phyloP scores from a whole-genome alignment of 2,329 filamentous ascomycete genomes.

The Macroventuria anomochaeta region DNA sequence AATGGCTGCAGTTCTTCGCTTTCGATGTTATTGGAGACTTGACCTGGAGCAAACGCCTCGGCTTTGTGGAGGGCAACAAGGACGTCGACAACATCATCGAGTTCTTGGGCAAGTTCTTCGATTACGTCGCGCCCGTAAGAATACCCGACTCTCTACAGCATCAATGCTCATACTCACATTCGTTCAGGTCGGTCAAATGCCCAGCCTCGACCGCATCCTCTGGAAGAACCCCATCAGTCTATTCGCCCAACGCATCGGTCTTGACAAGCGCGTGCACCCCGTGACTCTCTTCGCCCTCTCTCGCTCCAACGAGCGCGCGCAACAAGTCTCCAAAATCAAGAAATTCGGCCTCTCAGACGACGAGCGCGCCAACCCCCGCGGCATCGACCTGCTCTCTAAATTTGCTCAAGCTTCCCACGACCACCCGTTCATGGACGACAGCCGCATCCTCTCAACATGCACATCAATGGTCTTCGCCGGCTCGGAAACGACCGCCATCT shows the following conservation, averaged over 20 bases:
- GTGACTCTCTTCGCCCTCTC: constrained; percentile 74
- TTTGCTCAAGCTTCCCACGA: constrained; percentile 72
- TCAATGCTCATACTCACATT: constrained; percentile 11
- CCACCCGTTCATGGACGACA: constrained; percentile 74
- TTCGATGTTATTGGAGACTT: constrained; percentile 83
- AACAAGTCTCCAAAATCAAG: constrained; percentile 58
- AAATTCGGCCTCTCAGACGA: constrained; percentile 49
- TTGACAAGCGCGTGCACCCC: constrained; percentile 73
- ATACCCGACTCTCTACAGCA: neutral
- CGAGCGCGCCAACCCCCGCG: constrained; percentile 40
- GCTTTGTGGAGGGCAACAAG: constrained; percentile 75
- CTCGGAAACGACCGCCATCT: constrained; percentile 80
- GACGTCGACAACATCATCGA: constrained; percentile 77
- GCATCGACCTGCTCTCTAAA: constrained; percentile 71
- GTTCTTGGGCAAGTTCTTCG: constrained; percentile 69
- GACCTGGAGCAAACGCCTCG: constrained; percentile 76
- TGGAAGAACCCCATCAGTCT: constrained; percentile 78
- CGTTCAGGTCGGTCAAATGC: constrained; percentile 73
- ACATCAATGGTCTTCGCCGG: constrained; percentile 77
- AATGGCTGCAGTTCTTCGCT: constrained; percentile 80
- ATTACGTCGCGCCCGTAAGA: constrained; percentile 72
- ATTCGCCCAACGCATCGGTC: constrained; percentile 69
- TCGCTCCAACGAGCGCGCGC: constrained; percentile 69
- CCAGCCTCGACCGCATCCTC: constrained; percentile 70
- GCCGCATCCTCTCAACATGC: constrained; percentile 72